These are phyloP conservation scores for Zanthoxylum bungeanum DNA, from an alignment of 345 rosid genomes.

Conservation along the genomic window DNA sequence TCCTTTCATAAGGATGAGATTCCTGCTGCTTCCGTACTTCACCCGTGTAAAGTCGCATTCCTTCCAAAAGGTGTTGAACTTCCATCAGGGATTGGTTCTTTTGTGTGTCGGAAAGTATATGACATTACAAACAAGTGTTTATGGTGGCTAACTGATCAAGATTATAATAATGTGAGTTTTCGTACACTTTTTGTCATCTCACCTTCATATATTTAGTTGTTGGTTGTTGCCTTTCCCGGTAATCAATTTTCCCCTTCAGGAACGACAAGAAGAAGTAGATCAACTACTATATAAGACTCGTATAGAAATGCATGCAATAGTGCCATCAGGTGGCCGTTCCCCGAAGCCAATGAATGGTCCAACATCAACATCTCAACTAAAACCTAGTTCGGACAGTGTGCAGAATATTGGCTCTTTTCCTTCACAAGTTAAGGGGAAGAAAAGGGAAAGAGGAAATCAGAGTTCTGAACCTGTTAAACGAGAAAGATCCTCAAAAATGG, in stretches of 20 bases:
- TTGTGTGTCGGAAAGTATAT: slow-evolving; percentile 83
- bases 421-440: slow-evolving; percentile 84
- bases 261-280: slow-evolving; percentile 78
- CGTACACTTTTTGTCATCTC: neutral
- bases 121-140: slow-evolving; percentile 65
- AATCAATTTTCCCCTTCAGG: slow-evolving; percentile 34
- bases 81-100: slow-evolving; percentile 73
- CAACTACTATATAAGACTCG: slow-evolving; percentile 58
- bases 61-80: slow-evolving; percentile 77
- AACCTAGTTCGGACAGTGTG: slow-evolving; percentile 60
- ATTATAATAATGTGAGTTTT: slow-evolving; percentile 74
- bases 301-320: slow-evolving; percentile 75
- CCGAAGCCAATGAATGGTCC: slow-evolving; percentile 78
- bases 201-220: neutral
- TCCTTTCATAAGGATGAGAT: slow-evolving; percentile 95
- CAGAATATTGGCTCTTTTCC: slow-evolving; percentile 56
- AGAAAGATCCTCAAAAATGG: slow-evolving; percentile 53
- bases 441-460: slow-evolving; percentile 86
- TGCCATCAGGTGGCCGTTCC: slow-evolving; percentile 78
- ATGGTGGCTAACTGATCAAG: slow-evolving; percentile 97
- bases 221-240: neutral
- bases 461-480: slow-evolving; percentile 63
- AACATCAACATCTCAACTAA: slow-evolving; percentile 63
- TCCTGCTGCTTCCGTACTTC: slow-evolving; percentile 81
- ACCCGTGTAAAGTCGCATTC: slow-evolving; percentile 95